A percentile compares a stretch with the other conserved stretches of the same genome.
Conservation (phyloP, 805 yeast species). For the Cyberlindnera maclurae region DNA sequence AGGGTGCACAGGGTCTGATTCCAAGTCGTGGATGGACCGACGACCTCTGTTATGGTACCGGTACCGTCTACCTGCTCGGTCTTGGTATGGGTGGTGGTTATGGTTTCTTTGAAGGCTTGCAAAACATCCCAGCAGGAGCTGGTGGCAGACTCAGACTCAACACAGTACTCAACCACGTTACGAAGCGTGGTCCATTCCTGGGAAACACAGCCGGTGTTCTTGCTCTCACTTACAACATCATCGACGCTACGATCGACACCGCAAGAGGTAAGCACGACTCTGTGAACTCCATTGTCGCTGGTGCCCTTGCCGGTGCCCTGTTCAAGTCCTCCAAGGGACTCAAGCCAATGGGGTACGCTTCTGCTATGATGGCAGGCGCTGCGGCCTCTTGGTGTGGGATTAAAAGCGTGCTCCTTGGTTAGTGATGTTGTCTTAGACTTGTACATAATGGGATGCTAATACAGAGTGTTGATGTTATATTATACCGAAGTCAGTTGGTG, state of each 20-base stretch:
- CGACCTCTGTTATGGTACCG: conserved; percentile 96
- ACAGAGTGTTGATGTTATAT: not conserved
- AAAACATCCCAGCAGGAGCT: conserved; percentile 65
- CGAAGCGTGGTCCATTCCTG: conserved; percentile 91
- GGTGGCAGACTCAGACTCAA: conserved; percentile 80
- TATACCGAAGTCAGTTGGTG: conserved; percentile 9
- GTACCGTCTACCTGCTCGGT: conserved; percentile 83
- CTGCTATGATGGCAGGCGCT: conserved; percentile 79
- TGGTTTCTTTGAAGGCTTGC: conserved; percentile 83
- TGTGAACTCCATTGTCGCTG: conserved; percentile 76
- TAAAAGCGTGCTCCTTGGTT: conserved; percentile 34
- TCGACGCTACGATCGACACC: conserved; percentile 72
- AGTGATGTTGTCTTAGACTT: conserved; percentile 1
- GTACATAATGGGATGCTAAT: conserved; percentile 1
- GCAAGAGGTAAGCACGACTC: conserved; percentile 88
- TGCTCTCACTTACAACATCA: conserved; percentile 80
- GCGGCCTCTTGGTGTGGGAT: conserved; percentile 91
- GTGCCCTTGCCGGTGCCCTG: conserved; percentile 87
- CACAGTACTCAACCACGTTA: conserved; percentile 84
- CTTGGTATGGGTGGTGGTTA: conserved; percentile 84
- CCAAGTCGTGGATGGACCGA: conserved; percentile 98
- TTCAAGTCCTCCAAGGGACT: conserved; percentile 82
- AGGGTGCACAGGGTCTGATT: conserved; percentile 83
- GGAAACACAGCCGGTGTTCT: conserved; percentile 95
- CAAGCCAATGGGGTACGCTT: conserved; percentile 81